Base-by-base conservation (phyloP, 1,284 basidiomycete species). In the Chondrostereum purpureum region DNA sequence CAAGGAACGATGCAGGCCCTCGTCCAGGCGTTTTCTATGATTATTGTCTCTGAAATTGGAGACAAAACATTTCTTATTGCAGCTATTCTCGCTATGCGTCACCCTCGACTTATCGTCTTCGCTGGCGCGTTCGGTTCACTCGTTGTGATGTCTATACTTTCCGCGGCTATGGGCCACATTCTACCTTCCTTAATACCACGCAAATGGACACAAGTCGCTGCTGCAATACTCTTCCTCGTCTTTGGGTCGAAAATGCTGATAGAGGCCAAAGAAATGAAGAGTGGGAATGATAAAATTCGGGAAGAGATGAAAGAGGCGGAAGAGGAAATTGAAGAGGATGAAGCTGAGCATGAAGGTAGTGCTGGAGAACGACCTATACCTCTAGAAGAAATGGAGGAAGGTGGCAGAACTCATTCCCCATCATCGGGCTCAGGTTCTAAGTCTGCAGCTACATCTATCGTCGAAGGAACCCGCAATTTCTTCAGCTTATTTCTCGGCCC, bases 31-130 rank as follows among this genome's bases (percentile, higher is more conserved):
- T 91, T 92, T 67, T 62, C 77, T 48, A 92, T 93, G 83, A 95
- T 94, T 54, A 83, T 93, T 37, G 73, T 88, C 59, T 92, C 88
- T 1, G 91, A 94, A 70, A 87, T 93, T 33, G 94, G 95, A 39
- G 96, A 99, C 81, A 98, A 98, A 67, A 99, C 95, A 0, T 99
- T 99, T 62, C 82, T 99, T 49, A 97, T 98, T 39, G 79, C 95
- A 17, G 96, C 95, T 47, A 94, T 99, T 56, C 85, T 99, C 54
- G 91, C 95, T 6, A 95, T 96, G 82, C 85, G 93, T 2, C 92
- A 97, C 60, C 81, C 91, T 0, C 83, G 92, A 11, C 58, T 85
- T 38, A 69, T 85, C 45, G 93, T 99, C 44, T 98, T 98, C 61
- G 72, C 77, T 1, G 95, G 95, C 39, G 93, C 94, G 1, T 88